phyloP scores from a whole-genome alignment of 139 green algal species.

The Tetraselmis chui region DNA sequence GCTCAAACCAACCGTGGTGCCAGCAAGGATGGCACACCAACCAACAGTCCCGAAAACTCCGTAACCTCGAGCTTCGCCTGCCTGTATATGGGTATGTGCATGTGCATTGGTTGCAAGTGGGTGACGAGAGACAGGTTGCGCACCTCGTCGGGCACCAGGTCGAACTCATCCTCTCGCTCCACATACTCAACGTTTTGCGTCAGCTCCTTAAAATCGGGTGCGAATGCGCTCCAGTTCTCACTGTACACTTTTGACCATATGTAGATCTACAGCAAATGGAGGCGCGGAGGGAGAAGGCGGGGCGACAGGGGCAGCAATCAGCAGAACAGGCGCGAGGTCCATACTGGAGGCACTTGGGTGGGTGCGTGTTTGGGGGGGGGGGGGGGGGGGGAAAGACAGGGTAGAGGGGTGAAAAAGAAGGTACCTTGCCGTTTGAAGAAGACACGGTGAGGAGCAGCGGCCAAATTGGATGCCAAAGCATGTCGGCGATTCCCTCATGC shows the following conservation, averaged over 20 bases:
- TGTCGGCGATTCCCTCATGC: conserved; percentile 39
- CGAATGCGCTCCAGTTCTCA: conserved; percentile 92
- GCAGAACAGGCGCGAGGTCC: too few species aligned
- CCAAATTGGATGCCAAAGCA: conserved; percentile 73
- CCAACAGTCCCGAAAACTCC: background rate
- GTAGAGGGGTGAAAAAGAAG: background rate
- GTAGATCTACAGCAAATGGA: conserved; percentile 39
- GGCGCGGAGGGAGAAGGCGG: background rate
- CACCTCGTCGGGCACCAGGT: conserved; percentile 30
- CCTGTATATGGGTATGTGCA: too few species aligned
- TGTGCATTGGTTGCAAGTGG: background rate
- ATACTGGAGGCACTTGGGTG: too few species aligned
- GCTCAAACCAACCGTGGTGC: too few species aligned
- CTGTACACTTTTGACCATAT: conserved; percentile 76
- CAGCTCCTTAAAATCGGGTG: conserved; percentile 90
- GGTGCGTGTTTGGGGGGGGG: background rate
- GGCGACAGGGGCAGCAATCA: too few species aligned
- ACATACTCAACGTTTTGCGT: conserved; percentile 72
- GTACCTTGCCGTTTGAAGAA: conserved; percentile 33
- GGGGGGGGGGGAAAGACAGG: background rate
- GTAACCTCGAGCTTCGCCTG: too few species aligned
- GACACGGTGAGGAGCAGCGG: conserved; percentile 52
- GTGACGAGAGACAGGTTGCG: background rate
- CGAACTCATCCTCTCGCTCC: conserved; percentile 91
- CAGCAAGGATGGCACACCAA: too few species aligned